phyloP scores from a whole-genome alignment of 164 flowering plant species.

The Taxillus chinensis region DNA sequence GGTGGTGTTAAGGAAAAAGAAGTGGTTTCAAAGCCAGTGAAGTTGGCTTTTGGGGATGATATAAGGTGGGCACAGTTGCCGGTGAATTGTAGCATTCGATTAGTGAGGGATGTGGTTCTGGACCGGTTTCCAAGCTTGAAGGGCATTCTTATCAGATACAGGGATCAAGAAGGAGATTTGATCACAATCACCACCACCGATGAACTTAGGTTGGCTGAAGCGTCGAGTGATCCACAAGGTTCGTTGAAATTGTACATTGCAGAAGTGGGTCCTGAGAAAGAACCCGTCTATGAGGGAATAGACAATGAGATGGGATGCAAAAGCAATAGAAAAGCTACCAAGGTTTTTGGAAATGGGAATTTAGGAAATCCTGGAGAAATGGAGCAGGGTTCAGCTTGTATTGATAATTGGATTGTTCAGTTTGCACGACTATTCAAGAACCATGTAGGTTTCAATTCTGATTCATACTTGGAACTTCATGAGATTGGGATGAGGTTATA shows the following conservation, averaged over 20 bases:
- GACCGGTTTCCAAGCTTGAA: conserved; percentile 37
- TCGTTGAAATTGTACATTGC: conserved; percentile 28
- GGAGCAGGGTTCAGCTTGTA: not conserved
- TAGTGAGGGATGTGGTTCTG: conserved; percentile 29
- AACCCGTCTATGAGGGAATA: conserved; percentile 28
- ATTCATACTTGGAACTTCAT: conserved; percentile 5
- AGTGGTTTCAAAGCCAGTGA: conserved; percentile 27
- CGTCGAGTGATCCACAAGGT: conserved; percentile 13
- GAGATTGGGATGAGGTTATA: conserved; percentile 5
- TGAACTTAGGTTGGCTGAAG: conserved; percentile 35
- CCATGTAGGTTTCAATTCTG: conserved; percentile 6
- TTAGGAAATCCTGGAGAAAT: not conserved
- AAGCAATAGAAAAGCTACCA: not conserved
- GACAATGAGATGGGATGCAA: not conserved
- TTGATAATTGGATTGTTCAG: conserved; percentile 5
- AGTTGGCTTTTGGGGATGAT: conserved; percentile 39
- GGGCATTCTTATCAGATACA: conserved; percentile 39
- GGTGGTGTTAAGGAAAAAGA: conserved; percentile 15
- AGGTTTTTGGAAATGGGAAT: not conserved
- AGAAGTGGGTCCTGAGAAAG: conserved; percentile 32
- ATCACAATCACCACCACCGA: conserved; percentile 38
- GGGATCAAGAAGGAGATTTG: conserved; percentile 43
- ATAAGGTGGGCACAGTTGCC: conserved; percentile 46
- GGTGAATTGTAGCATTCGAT: conserved; percentile 19
- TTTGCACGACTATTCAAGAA: conserved; percentile 4